Base-by-base conservation (phyloP, 352 stramenopile genomes). In the Phytophthora kernoviae region DNA sequence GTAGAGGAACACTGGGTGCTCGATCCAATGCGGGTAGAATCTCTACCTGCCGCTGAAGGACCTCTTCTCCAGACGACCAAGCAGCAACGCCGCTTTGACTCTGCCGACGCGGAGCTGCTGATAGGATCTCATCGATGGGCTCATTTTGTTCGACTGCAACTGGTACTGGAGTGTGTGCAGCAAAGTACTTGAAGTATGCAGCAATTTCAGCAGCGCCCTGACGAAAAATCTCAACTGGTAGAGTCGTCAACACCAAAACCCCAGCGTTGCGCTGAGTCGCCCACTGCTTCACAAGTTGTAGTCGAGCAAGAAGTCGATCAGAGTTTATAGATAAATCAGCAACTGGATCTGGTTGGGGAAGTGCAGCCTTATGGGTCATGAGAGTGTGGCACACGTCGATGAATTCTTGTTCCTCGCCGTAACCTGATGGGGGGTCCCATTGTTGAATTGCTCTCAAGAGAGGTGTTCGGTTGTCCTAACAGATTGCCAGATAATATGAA, bases 341-440 rank as follows among this genome's bases (percentile, higher is more conserved):
- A 17, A 58, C 20, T 9, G 27, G 8, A 10, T 60, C 47, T 26
- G 22, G 12, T 9, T 27, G 12, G 18, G 52, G 52, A 8, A 37
- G 39, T 9, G 33, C 48, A 2, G 65, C 60, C 32, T 62, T 65
- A 33, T 73, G 53, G 9, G 47, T 70, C 53, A 70, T 58, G 27
- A 73, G 49, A 36, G 55, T 52, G 22, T 65, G 65, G 12, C 59
- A 70, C 12, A 73, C 44, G 17, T 70, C 59, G 11, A 73, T 69
- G 14, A 73, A 73, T 10, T 66, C 32, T 40, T 63, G 58, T 50
- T 69, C 65, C 50, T 68, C 53, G 12, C 57, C 10, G 32, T 54
- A 51, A 21, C 50, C 53, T 46, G 34, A n/a, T 51, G n/a, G 18
- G 21, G 60, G 65, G 1, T 48, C 46, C 58, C 51, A 68, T 50